Evolutionary conservation across 164 flowering plant species (phyloP).

Genomic region (Akebia trifoliata): DNA sequence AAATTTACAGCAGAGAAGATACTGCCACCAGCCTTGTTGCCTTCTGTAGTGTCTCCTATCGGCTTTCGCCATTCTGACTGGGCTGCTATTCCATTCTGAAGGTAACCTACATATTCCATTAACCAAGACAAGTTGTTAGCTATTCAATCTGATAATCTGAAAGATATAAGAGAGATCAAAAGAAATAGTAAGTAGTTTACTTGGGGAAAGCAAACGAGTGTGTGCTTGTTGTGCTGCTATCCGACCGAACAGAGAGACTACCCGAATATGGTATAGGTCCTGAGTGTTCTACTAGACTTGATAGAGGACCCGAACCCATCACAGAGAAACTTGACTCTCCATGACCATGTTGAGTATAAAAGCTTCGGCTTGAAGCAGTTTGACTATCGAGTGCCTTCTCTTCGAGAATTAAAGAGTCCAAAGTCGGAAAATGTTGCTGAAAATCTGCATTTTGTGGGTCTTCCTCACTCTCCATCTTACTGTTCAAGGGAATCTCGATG

Average conservation of each 20-base stretch:
- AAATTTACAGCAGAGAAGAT: slow-evolving; percentile 84
- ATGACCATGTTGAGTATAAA: slow-evolving; percentile 24
- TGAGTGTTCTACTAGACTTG: slow-evolving; percentile 42
- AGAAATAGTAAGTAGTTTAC: too few relatives aligned
- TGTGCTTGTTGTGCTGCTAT: slow-evolving; percentile 71
- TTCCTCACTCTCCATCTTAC: slow-evolving; percentile 32
- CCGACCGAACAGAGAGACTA: slow-evolving; percentile 57
- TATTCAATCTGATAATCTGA: background rate
- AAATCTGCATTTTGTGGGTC: slow-evolving; percentile 12
- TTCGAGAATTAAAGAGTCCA: slow-evolving; percentile 17
- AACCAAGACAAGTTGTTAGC: background rate
- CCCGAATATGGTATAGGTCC: slow-evolving; percentile 66
- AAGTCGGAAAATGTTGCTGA: slow-evolving; percentile 18
- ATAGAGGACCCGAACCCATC: slow-evolving; percentile 30
- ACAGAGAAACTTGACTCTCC: slow-evolving; percentile 58
- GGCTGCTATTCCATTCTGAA: slow-evolving; percentile 82
- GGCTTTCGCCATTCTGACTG: slow-evolving; percentile 84
- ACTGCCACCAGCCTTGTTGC: slow-evolving; percentile 56
- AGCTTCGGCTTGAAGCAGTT: slow-evolving; percentile 25
- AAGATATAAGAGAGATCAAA: background rate
- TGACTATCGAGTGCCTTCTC: slow-evolving; percentile 20
- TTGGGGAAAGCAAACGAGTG: slow-evolving; percentile 72
- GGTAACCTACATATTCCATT: slow-evolving; percentile 32
- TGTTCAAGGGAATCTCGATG: slow-evolving; percentile 18
- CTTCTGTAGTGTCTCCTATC: slow-evolving; percentile 45